Base-by-base conservation (phyloP, 345 rosid genomes). In the Kernera saxatilis region DNA sequence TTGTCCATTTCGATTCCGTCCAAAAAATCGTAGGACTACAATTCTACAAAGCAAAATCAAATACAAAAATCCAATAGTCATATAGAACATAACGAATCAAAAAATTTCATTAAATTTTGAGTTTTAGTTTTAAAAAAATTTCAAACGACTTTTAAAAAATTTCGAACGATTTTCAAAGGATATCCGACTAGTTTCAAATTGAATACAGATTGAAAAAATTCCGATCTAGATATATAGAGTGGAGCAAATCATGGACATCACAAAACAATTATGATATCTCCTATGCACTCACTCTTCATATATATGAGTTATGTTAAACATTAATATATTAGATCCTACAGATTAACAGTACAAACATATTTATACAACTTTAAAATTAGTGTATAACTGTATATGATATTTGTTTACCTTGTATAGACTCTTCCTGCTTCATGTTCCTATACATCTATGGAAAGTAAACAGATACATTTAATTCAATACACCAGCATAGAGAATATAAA, bases 401-500 rank as follows among this genome's bases (percentile, higher is more conserved):
- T 2, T 44, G 64, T 26, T 35, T 64, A 73, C 77, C 71, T 64
- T 46, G 23, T 23, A 5, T 9, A 13, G 39, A 15, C 5, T 18
- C 41, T 35, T 23, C 25, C 6, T 18, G 30, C 9, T 18, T 35
- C 66, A 6, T 64, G 25, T 64, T 73, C 64, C 71, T 73, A 46
- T 64, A 64, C 65, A 64, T 55, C 77, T 73, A 37, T 33, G 22
- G 15, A 43, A 44, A 8, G 13, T 37, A 15, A 63, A 70, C n/a
- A 61, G 3, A 19, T 17, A 18, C n/a, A 35, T 8, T 26, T 51
- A 6, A 22, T 8, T 49, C 3, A 55, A 5, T 43, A 7, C 5
- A 33, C 4, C 10, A 46, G 21, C 5, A 1, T 6, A 48, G 3
- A 32, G 36, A 26, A 27, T 8, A 17, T 0, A 10, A 37, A 13